Evolutionary conservation across 306 rosid genomes (phyloP), one percentile per base, ranked within the genome.

Genomic region (Erythrophleum fordii): DNA sequence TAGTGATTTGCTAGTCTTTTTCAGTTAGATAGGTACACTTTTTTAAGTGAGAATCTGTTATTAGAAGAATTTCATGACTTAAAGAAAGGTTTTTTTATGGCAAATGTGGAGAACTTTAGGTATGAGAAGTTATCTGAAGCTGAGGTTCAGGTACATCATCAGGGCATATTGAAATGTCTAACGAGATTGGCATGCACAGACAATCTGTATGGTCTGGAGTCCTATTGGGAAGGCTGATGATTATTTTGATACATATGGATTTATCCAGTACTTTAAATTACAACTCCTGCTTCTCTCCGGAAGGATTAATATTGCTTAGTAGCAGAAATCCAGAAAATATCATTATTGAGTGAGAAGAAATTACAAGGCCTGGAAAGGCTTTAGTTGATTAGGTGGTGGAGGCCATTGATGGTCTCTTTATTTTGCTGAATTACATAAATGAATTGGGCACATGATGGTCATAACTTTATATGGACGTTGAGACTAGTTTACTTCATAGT

Each of bases 191-290:
- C 39, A 23, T 45, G 55, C 55, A 44, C 12, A 37, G 20, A 44
- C 48, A n/a, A 10, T 44, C 20, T 67, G 51, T 34, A 16, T 37
- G n/a, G 31, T 39, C 51, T 8, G 49, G 72, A 28, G 45, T 13
- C 44, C 11, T 5, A 25, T 5, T 23, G 6, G 56, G 39, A 69
- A 69, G 23, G 44, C 8, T 22, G 35, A 23, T 45, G 39, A 13
- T 41, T 69, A 11, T 0, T 68, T 71, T 28, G 61, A 49, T 17
- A 12, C 76, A 71, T 26, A 46, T 70, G 60, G 75, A 28, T 41
- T 1, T 17, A 68, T 62, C 49, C 10, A 39, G 39, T 10, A n/a
- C 9, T 70, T 45, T 45, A 16, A 22, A 48, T 26, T 69, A 42
- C 14, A 13, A 13, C 56, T 69, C 59, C 13, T 44, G 75, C 25